Conservation (phyloP, 768 basidiomycete species). For the Baorangia bicolor region DNA sequence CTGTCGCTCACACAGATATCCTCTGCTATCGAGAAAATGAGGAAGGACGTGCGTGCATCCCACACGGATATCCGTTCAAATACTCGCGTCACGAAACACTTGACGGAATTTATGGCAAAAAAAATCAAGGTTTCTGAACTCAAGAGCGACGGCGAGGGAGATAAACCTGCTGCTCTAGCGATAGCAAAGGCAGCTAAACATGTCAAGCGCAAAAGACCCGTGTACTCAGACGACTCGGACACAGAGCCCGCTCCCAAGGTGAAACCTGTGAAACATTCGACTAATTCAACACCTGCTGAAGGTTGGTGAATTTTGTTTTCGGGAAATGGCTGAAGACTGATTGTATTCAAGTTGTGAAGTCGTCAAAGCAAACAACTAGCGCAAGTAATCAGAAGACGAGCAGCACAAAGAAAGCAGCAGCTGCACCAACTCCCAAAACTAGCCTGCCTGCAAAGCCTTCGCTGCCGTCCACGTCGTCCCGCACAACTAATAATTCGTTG, state of each 20-base stretch:
- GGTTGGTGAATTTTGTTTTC: slow-evolving; percentile 14
- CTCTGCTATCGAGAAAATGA: slow-evolving; percentile 41
- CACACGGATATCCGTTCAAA: slow-evolving; percentile 44
- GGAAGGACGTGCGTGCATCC: slow-evolving; percentile 36
- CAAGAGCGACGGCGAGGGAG: slow-evolving; percentile 32
- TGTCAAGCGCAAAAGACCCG: slow-evolving; percentile 28
- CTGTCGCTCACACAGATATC: slow-evolving; percentile 42
- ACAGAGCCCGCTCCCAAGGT: slow-evolving; percentile 12
- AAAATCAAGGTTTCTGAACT: slow-evolving; percentile 34
- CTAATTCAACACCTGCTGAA: background rate
- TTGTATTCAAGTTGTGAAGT: slow-evolving; percentile 13
- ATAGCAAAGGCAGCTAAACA: slow-evolving; percentile 10
- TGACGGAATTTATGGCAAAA: slow-evolving; percentile 33
- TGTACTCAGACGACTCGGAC: slow-evolving; percentile 27
- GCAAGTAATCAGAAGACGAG: slow-evolving; percentile 3
- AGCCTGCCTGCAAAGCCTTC: background rate
- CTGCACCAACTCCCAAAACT: background rate
- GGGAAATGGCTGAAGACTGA: background rate
- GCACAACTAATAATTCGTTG: slow-evolving; percentile 21
- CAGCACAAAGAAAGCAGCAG: slow-evolving; percentile 1
- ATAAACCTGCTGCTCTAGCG: slow-evolving; percentile 25
- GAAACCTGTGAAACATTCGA: slow-evolving; percentile 11
- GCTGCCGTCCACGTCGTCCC: slow-evolving; percentile 10
- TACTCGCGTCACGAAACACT: slow-evolving; percentile 32
- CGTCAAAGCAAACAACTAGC: slow-evolving; percentile 7